Evolutionary conservation across 345 rosid species (phyloP), one percentile per base, ranked within the genome.

Genomic region (Salix suchowensis): DNA sequence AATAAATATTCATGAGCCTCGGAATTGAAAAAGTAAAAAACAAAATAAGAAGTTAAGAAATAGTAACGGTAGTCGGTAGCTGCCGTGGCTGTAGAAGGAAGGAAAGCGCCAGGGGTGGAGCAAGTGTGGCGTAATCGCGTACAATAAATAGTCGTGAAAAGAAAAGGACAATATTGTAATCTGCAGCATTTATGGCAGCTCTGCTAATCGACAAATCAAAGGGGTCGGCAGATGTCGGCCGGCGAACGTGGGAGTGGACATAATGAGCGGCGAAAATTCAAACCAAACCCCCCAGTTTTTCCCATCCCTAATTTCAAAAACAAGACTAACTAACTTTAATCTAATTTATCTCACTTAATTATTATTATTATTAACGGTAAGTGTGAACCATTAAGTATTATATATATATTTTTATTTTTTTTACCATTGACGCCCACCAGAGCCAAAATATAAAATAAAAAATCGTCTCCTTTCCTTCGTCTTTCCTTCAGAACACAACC

Each of bases 211-310:
- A 88, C 91, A 90, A 80, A 76, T n/a, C 60, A 66, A 61, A 78
- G 88, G 79, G 85, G 91, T 82, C 94, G 90, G 91, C 92, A 83
- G 84, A 6, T 83, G 92, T 88, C 92, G 92, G 90, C 90, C 90
- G 89, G 80, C 75, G 75, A 78, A 74, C 68, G 67, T 79, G 81
- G 85, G 83, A 84, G 85, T 70, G 76, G 64, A 10, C 64, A 79
- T 32, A 66, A 77, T 61, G 3, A 80, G 79, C 84, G 84, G 86
- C 77, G 75, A 71, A 80, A 77, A 77, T 76, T 52, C 76, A 42
- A 42, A 42, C 75, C 61, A 61, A 74, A 66, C 64, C 73, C 74
- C 73, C 40, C 67, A 52, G 7, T 14, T 40, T 40, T 23, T 3
- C 76, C 13, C 18, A 0, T 2, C 28, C 19, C 8, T 40, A 72